These are phyloP conservation scores for Hypoxylon intermedium DNA, from an alignment of 495 filamentous ascomycete species.

Conservation along the genomic window DNA sequence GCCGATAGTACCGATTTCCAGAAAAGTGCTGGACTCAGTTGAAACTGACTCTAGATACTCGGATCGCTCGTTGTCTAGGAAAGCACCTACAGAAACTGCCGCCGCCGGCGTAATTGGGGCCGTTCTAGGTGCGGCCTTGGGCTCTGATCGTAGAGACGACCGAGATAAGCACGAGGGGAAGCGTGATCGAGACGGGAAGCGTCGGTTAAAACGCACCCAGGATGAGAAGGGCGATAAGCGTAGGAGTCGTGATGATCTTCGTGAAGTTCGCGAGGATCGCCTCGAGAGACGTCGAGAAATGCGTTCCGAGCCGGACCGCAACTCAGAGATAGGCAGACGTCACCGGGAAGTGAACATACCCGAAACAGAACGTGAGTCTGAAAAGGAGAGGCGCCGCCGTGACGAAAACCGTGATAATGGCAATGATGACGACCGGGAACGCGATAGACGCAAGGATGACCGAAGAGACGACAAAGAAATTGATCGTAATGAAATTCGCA, in stretches of 20 bases:
- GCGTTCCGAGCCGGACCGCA: slow-evolving; percentile 15
- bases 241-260: slow-evolving; percentile 25
- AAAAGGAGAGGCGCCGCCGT: slow-evolving; percentile 31
- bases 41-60: slow-evolving; percentile 38
- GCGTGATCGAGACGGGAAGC: slow-evolving; percentile 30
- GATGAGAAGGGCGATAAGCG: slow-evolving; percentile 36
- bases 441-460: slow-evolving; percentile 18
- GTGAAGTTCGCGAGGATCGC: slow-evolving; percentile 41
- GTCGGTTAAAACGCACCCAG: slow-evolving; percentile 21
- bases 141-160: slow-evolving; percentile 47
- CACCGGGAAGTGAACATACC: slow-evolving; percentile 26
- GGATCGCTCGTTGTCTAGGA: slow-evolving; percentile 44
- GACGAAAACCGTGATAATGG: slow-evolving; percentile 30
- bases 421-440: slow-evolving; percentile 35
- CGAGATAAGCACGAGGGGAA: slow-evolving; percentile 36
- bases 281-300: slow-evolving; percentile 50
- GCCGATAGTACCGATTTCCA: slow-evolving; percentile 51
- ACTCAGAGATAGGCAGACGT: slow-evolving; percentile 19
- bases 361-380: slow-evolving; percentile 29
- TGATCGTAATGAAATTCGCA: slow-evolving; percentile 12
- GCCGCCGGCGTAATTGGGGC: slow-evolving; percentile 59
- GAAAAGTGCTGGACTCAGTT: slow-evolving; percentile 50
- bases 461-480: slow-evolving; percentile 8
- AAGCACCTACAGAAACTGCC: slow-evolving; percentile 53
- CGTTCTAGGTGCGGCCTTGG: slow-evolving; percentile 47